These are phyloP conservation scores for Cordia subcordata DNA, from an alignment of 257 asterid genomes.

Conservation along the genomic window DNA sequence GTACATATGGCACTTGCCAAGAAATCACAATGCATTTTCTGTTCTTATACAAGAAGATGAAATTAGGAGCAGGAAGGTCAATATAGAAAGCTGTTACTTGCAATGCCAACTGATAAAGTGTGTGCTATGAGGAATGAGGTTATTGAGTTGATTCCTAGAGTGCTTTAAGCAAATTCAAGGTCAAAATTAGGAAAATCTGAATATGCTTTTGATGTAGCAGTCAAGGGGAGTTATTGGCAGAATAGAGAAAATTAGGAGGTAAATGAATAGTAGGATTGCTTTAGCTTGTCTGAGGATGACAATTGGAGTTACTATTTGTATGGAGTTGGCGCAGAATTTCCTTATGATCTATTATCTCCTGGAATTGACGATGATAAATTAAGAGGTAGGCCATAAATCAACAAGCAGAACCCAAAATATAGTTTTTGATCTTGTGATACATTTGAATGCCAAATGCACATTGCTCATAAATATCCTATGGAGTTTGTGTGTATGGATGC, in stretches of 20 bases:
- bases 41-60: slow-evolving; percentile 21
- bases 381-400: too few species aligned
- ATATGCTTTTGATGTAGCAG: neutral
- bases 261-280: neutral
- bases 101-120: neutral
- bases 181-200: neutral
- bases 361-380: too few species aligned
- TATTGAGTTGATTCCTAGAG: neutral
- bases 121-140: neutral
- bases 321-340: neutral
- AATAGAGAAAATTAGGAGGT: neutral
- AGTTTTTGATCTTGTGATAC: too few species aligned
- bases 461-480: too few species aligned
- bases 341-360: neutral
- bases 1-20: slow-evolving; percentile 17
- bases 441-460: too few species aligned
- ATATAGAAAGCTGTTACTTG: slow-evolving; percentile 5
- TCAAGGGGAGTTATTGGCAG: neutral
- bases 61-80: slow-evolving; percentile 3
- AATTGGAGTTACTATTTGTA: neutral
- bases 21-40: slow-evolving; percentile 12
- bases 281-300: neutral
- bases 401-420: too few species aligned
- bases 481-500: too few species aligned
- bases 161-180: neutral